Conservation (phyloP, 2,329 filamentous ascomycete species). For the Aureobasidium sp. region DNA sequence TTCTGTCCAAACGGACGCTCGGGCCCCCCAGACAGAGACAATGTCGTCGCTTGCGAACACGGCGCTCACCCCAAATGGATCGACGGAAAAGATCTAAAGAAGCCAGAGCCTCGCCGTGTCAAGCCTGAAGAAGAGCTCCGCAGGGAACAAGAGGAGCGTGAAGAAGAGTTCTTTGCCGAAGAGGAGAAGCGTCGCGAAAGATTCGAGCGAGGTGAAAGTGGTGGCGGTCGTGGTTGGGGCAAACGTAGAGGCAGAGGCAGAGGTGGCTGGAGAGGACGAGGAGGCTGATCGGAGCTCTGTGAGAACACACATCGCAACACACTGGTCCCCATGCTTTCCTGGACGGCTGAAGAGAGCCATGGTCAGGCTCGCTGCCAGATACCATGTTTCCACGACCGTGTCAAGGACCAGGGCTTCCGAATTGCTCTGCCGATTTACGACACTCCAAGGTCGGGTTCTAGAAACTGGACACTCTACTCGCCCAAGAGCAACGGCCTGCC, state of each 20-base stretch:
- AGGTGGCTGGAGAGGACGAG: slow-evolving; percentile 23
- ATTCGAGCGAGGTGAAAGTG: slow-evolving; percentile 39
- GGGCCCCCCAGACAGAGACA: slow-evolving; percentile 26
- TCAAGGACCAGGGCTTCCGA: background rate
- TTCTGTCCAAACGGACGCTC: slow-evolving; percentile 75
- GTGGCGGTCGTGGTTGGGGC: slow-evolving; percentile 27
- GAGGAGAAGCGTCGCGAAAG: slow-evolving; percentile 38
- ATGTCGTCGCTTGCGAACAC: slow-evolving; percentile 54
- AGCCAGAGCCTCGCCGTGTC: slow-evolving; percentile 53
- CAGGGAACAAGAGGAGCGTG: slow-evolving; percentile 49
- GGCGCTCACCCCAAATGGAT: slow-evolving; percentile 76
- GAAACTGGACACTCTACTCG: background rate
- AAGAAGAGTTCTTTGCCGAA: slow-evolving; percentile 45
- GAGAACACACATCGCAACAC: background rate
- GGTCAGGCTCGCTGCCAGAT: background rate
- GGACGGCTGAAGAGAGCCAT: background rate
- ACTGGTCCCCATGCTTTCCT: background rate
- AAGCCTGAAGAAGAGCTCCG: slow-evolving; percentile 64
- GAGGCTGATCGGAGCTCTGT: background rate
- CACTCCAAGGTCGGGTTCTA: background rate
- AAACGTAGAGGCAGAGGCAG: slow-evolving; percentile 40
- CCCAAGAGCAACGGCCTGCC: background rate
- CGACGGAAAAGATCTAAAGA: slow-evolving; percentile 54
- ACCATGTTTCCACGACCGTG: background rate
- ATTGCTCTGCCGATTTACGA: background rate